A percentile compares a stretch with the other conserved stretches of the same genome.
phyloP scores from a whole-genome alignment of 2,329 filamentous ascomycete genomes.

The Intubia oerlemansii region DNA sequence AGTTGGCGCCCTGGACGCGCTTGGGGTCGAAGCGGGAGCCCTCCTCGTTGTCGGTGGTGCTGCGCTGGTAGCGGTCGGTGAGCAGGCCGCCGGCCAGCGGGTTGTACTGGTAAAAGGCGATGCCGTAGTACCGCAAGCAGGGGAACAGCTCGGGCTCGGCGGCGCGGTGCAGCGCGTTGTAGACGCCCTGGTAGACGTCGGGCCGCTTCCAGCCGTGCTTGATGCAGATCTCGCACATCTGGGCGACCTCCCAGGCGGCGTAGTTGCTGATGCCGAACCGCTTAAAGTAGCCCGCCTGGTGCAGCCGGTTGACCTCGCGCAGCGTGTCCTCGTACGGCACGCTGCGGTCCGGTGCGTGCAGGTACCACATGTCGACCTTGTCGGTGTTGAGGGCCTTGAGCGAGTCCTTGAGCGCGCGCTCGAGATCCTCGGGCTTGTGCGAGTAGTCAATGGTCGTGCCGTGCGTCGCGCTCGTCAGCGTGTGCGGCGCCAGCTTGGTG shows the following conservation, averaged over 20 bases:
- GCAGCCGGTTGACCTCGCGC: slow-evolving; percentile 21
- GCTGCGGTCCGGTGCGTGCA: slow-evolving; percentile 30
- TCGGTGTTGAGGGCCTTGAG: slow-evolving; percentile 9
- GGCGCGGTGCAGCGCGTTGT: slow-evolving; percentile 18
- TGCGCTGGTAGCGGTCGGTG: slow-evolving; percentile 14
- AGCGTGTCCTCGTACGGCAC: slow-evolving; percentile 33
- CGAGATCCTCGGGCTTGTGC: slow-evolving; percentile 7
- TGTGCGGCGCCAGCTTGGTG: slow-evolving; percentile 9
- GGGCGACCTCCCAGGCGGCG: slow-evolving; percentile 16
- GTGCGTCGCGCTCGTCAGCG: neutral
- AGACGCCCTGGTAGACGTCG: slow-evolving; percentile 21
- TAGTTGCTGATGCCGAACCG: slow-evolving; percentile 26
- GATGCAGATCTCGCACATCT: slow-evolving; percentile 19
- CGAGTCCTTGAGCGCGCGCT: slow-evolving; percentile 8
- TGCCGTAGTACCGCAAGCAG: slow-evolving; percentile 19
- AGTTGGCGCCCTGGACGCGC: slow-evolving; percentile 14
- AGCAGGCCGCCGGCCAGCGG: slow-evolving; percentile 8
- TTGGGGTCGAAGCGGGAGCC: slow-evolving; percentile 18
- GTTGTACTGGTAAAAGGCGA: slow-evolving; percentile 11
- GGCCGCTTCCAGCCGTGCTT: slow-evolving; percentile 19
- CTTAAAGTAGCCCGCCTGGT: slow-evolving; percentile 27
- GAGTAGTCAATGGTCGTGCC: slow-evolving; percentile 5
- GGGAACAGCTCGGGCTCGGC: slow-evolving; percentile 21
- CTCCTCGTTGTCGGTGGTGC: neutral
- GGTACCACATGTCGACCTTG: slow-evolving; percentile 13